A percentile compares a stretch with the other conserved stretches of the same genome.
Evolutionary conservation across 352 stramenopile species (phyloP).

Genomic region (Phytophthora multivora): DNA sequence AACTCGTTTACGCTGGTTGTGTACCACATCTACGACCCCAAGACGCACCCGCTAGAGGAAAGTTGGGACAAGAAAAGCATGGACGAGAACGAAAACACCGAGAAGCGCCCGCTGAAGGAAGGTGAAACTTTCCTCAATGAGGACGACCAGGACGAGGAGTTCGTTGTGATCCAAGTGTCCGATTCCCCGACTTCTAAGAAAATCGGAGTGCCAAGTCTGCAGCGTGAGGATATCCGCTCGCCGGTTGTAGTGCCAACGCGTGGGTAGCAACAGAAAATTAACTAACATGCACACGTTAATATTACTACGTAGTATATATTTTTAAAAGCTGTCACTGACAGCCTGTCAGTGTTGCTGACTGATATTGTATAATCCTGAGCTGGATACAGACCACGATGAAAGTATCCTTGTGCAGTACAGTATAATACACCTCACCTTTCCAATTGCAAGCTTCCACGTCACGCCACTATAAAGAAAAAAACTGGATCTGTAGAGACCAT

Average conservation of each 20-base stretch:
- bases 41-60: slow-evolving; percentile 31
- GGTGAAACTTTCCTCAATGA: slow-evolving; percentile 4
- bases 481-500: not conserved
- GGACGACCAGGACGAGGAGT: slow-evolving; percentile 18
- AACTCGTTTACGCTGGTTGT: slow-evolving; percentile 25
- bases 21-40: slow-evolving; percentile 37
- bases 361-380: not conserved
- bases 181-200: not conserved
- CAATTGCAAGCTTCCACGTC: not conserved
- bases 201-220: not conserved
- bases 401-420: too few species aligned
- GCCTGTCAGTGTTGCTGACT: too few species aligned
- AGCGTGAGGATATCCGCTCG: slow-evolving; percentile 3
- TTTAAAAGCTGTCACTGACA: too few species aligned
- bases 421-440: not conserved
- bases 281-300: too few species aligned
- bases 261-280: not conserved
- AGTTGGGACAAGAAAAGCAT: slow-evolving; percentile 21
- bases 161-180: slow-evolving; percentile 22
- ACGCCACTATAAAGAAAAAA: not conserved
- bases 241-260: not conserved
- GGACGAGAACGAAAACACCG: slow-evolving; percentile 8
- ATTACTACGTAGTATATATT: too few species aligned
- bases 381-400: slow-evolving; percentile 1
- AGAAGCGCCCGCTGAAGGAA: slow-evolving; percentile 15